Conservation (phyloP, 345 rosid species). For the Durio zibethinus region DNA sequence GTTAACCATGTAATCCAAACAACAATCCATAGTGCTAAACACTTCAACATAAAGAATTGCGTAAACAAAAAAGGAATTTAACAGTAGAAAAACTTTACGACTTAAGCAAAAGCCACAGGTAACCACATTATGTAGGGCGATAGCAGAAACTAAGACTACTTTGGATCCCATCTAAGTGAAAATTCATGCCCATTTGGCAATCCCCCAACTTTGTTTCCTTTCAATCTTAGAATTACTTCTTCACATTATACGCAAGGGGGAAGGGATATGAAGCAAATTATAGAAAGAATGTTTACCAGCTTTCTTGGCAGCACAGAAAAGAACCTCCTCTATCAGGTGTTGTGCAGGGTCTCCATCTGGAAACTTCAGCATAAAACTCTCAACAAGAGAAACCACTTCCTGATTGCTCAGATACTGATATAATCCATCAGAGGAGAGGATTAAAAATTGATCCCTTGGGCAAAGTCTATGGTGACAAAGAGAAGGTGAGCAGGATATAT, state of each 20-base stretch:
- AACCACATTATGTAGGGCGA: not conserved
- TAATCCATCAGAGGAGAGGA: slow-evolving; percentile 93
- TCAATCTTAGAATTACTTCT: not conserved
- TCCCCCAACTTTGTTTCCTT: not conserved
- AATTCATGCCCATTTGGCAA: not conserved
- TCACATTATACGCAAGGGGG: not conserved
- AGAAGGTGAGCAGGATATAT: slow-evolving; percentile 79
- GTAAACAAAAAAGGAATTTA: not conserved
- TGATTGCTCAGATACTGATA: slow-evolving; percentile 90
- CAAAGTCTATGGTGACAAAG: slow-evolving; percentile 78
- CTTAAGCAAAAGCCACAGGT: not conserved
- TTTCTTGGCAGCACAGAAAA: slow-evolving; percentile 90
- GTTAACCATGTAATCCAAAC: not conserved
- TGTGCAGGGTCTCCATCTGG: slow-evolving; percentile 99
- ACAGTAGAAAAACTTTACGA: not conserved
- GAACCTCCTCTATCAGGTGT: slow-evolving; percentile 87
- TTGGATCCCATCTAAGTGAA: slow-evolving; percentile 1
- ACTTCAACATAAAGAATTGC: not conserved
- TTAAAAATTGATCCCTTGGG: slow-evolving; percentile 80
- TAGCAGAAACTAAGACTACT: not conserved
- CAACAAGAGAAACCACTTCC: slow-evolving; percentile 82
- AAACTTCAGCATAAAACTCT: slow-evolving; percentile 82
- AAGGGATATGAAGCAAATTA: not conserved
- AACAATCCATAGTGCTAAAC: not conserved
- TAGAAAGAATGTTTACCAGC: slow-evolving; percentile 56